phyloP scores from a whole-genome alignment of 2,329 filamentous ascomycete genomes.

The Triangularia verruculosa region DNA sequence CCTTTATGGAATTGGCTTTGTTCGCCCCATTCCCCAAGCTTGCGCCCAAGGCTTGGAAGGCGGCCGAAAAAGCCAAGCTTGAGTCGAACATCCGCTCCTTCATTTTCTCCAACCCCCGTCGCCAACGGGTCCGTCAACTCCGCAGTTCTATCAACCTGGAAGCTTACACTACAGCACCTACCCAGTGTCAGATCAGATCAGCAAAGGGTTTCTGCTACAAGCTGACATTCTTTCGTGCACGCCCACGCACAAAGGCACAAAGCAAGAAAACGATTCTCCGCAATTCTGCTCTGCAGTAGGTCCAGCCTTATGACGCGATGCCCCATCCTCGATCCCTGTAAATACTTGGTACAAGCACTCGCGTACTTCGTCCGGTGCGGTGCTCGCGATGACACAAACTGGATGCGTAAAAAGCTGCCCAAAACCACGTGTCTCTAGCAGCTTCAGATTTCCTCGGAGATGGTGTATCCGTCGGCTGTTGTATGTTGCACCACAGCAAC shows the following conservation, averaged over 20 bases:
- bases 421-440: not conserved
- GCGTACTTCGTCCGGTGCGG: no score
- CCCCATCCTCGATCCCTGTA: not conserved
- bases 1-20: not conserved
- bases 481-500: not conserved
- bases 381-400: no score
- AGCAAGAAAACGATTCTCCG: not conserved
- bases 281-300: not conserved
- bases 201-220: not conserved
- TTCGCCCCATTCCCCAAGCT: not conserved
- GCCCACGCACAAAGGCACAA: no score
- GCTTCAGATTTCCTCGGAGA: conserved; percentile 6
- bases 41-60: not conserved
- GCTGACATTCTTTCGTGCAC: not conserved
- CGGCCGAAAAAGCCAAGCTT: not conserved
- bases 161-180: no score
- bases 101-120: not conserved
- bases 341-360: not conserved
- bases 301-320: conserved; percentile 8
- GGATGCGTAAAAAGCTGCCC: not conserved
- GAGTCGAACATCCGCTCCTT: not conserved
- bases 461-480: not conserved
- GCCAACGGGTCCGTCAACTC: no score
- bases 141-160: no score
- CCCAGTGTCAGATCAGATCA: no score